phyloP scores from a whole-genome alignment of 148 eudicot genomes.

The Dianthus caryophyllus region DNA sequence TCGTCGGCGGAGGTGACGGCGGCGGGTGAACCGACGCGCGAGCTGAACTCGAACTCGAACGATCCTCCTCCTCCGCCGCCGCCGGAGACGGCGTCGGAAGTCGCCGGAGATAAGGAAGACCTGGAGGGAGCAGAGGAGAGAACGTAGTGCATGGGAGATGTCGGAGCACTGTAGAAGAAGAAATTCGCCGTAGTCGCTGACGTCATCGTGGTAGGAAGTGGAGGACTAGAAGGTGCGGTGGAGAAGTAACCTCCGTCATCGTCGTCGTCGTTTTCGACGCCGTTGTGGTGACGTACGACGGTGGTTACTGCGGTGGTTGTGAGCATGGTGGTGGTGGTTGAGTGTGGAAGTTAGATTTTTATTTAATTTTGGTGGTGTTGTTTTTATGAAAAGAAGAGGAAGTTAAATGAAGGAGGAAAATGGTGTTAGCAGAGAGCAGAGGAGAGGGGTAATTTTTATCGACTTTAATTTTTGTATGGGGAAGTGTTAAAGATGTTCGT shows the following conservation, averaged over 20 bases:
- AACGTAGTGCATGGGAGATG: slow-evolving; percentile 75
- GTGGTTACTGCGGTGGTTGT: background rate
- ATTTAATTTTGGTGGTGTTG: too few relatives aligned
- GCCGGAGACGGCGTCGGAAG: slow-evolving; percentile 24
- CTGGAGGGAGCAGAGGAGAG: slow-evolving; percentile 29
- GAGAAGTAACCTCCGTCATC: slow-evolving; percentile 57
- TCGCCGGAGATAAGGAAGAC: slow-evolving; percentile 22
- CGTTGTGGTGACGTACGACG: background rate
- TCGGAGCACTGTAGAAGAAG: slow-evolving; percentile 50
- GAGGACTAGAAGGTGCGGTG: slow-evolving; percentile 88
- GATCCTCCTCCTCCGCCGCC: slow-evolving; percentile 1
- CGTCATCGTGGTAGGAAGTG: slow-evolving; percentile 29
- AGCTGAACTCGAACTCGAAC: slow-evolving; percentile 46
- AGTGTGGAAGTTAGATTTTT: background rate
- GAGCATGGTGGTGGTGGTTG: slow-evolving; percentile 1
- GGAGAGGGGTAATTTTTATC: too few relatives aligned
- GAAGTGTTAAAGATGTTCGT: too few relatives aligned
- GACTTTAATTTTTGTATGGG: too few relatives aligned
- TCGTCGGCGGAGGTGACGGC: slow-evolving; percentile 42
- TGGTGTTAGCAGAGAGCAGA: too few relatives aligned
- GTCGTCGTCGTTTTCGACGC: slow-evolving; percentile 18
- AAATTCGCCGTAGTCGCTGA: slow-evolving; percentile 21
- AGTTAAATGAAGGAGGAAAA: background rate
- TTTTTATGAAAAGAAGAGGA: background rate
- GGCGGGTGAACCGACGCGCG: slow-evolving; percentile 32